Base-by-base conservation (phyloP, 2,329 filamentous ascomycete genomes). In the Colletotrichum incanum region DNA sequence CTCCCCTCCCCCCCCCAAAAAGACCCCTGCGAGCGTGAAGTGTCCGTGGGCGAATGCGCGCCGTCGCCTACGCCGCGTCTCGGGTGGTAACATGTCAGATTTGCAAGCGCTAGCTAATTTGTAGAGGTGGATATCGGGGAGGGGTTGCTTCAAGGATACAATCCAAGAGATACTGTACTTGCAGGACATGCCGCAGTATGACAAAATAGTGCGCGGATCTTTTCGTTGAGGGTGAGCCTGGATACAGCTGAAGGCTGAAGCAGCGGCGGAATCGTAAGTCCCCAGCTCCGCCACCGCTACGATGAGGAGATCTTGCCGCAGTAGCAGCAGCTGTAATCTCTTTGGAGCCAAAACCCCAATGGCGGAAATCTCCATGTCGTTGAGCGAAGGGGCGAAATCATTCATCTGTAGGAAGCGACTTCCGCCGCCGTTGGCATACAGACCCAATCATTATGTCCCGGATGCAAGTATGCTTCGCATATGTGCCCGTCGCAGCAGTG, bases 381-480 rank as follows among this genome's bases (percentile, higher is more conserved):
- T 39, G 54, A 39, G n/a, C n/a, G 14, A 26, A 16, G 11, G 54
- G 54, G 54, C 54, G 34, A 58, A 18, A 26, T 39, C 34, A 5
- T n/a, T 39, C 34, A 5, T 39, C 34, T 26, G 54, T 23, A 43
- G 28, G 34, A 45, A 41, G 16, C 31, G 39, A 58, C 14, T 34
- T 58, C 34, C 54, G n/a, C 50, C 37, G 60, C 50, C 43, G 50
- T 56, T 56, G 63, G 39, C 43, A 59, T 47, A 20, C 16, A 37
- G 41, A 23, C 23, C 63, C 63, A 63, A 69, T 67, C 64, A 54
- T 37, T 16, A 31, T 4, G 54, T 59, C 58, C 67, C 67, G 68
- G 78, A 82, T 80, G 81, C 82, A 84, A 80, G 80, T 83, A 83
- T 84, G 82, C 79, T 83, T 78, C 80, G 82, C 80, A 83, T 83